These are phyloP conservation scores for Suhomyces pyralidae DNA, from an alignment of 805 yeast genomes.

Conservation along the genomic window DNA sequence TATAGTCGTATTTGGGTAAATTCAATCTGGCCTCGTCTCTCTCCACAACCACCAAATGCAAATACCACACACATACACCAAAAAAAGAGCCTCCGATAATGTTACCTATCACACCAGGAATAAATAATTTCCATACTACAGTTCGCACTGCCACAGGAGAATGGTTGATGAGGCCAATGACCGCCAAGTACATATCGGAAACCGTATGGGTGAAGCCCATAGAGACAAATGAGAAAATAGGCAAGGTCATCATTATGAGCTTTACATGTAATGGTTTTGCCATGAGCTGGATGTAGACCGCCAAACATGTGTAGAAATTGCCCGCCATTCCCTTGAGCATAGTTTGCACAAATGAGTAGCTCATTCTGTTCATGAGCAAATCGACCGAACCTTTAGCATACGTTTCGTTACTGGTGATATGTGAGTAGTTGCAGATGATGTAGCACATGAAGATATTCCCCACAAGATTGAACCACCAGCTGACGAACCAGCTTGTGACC, in stretches of 20 bases:
- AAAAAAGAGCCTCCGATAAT: constrained; percentile 75
- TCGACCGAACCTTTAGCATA: constrained; percentile 48
- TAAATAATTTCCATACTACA: constrained; percentile 68
- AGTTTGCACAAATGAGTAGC: constrained; percentile 55
- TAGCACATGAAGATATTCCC: constrained; percentile 65
- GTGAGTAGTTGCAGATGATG: constrained; percentile 57
- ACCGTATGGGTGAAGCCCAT: constrained; percentile 78
- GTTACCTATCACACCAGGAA: constrained; percentile 74
- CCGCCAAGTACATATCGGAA: constrained; percentile 74
- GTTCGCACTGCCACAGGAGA: constrained; percentile 60
- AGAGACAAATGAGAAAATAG: constrained; percentile 74
- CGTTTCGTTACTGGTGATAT: constrained; percentile 38
- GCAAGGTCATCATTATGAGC: constrained; percentile 57
- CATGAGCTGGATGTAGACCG: constrained; percentile 72
- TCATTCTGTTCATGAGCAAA: constrained; percentile 43
- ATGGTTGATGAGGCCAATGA: constrained; percentile 65
- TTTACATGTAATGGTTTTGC: constrained; percentile 80
- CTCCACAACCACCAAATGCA: constrained; percentile 71
- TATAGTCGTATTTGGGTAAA: constrained; percentile 65
- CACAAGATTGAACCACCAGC: constrained; percentile 65
- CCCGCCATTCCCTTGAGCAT: constrained; percentile 72
- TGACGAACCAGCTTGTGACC: constrained; percentile 60
- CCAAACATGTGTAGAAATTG: constrained; percentile 72
- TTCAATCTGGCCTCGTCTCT: constrained; percentile 59
- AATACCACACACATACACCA: constrained; percentile 67